Percentiles rank a stretch among this genome's conserved stretches.
Evolutionary conservation across 768 basidiomycete species (phyloP).

Genomic region (Calocera viscosa): DNA sequence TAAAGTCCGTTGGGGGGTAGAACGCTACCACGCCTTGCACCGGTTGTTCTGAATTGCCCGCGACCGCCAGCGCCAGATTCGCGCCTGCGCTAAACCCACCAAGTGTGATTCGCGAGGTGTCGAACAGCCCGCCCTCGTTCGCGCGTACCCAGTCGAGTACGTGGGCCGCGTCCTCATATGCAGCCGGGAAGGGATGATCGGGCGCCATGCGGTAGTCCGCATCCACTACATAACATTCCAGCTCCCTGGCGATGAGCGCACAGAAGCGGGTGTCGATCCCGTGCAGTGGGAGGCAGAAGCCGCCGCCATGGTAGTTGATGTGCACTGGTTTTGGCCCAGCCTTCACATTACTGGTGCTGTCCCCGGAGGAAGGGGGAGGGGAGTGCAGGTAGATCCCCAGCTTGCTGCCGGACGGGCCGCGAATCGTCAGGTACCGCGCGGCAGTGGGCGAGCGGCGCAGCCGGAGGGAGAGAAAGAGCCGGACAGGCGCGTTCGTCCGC

Average conservation of each 20-base stretch:
- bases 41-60: neutral
- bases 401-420: neutral
- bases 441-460: neutral
- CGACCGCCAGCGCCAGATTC: neutral
- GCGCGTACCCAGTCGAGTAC: neutral
- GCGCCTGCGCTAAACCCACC: neutral
- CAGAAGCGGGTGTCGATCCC: neutral
- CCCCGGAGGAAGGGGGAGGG: neutral
- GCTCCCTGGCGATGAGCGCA: neutral
- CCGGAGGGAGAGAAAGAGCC: neutral
- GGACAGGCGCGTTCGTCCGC: neutral
- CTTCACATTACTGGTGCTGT: neutral
- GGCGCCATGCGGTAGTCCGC: neutral
- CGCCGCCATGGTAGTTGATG: conserved; percentile 3
- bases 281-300: neutral
- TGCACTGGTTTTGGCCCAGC: neutral
- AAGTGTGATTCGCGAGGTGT: neutral
- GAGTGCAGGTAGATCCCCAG: neutral
- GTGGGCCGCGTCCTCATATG: neutral
- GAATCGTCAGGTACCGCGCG: neutral
- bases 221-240: neutral
- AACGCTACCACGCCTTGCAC: neutral
- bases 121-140: neutral
- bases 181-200: neutral
- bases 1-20: neutral